Evolutionary conservation across 2,329 filamentous ascomycete genomes (phyloP), one percentile per base, ranked within the genome.

Genomic region (Talaromyces islandicus): DNA sequence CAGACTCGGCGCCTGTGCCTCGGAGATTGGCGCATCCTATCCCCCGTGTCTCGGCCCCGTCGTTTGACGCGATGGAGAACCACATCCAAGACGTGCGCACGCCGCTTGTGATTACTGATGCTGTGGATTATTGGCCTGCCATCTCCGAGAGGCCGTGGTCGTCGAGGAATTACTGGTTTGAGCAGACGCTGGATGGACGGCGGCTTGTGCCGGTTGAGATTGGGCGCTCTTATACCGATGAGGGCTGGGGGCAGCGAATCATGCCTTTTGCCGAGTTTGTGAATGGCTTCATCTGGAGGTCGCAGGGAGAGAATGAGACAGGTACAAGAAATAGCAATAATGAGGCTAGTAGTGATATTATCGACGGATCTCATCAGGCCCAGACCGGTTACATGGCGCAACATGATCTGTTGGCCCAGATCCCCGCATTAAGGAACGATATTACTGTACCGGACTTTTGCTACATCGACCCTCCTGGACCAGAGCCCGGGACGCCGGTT

Each of bases 171-270:
- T 96, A 97, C 72, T 85, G 96, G 60, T 79, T 91, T 11, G 80
- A 84, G 11, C 82, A 80, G 59, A 97, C 92, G 0, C 85, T 96
- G 38, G 83, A 80, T 2, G 94, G 94, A 0, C 80, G 87, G 32
- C 83, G 94, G 11, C 82, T 96, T 0, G 90, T 97, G 0, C 93
- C 93, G 0, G 83, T 97, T 3, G 92, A 97, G 72, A 74, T 94
- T 1, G 93, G 94, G 0, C 81, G 89, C 53, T 94, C 89, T 69
- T 99, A 97, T 70, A 92, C 91, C 1, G 91, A 96, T 64, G 83
- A 85, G 21, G 88, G 81, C 24, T 97, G 93, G 92, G 86, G 87
- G 0, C 93, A 97, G 73, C 83, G 86, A 58, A 85, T 97, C 27
- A 83, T 96, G 54, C 79, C 84, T 0, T 95, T 97, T 67, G 75